Evolutionary conservation across 257 asterid genomes (phyloP).

Genomic region (Schizonepeta tenuifolia): DNA sequence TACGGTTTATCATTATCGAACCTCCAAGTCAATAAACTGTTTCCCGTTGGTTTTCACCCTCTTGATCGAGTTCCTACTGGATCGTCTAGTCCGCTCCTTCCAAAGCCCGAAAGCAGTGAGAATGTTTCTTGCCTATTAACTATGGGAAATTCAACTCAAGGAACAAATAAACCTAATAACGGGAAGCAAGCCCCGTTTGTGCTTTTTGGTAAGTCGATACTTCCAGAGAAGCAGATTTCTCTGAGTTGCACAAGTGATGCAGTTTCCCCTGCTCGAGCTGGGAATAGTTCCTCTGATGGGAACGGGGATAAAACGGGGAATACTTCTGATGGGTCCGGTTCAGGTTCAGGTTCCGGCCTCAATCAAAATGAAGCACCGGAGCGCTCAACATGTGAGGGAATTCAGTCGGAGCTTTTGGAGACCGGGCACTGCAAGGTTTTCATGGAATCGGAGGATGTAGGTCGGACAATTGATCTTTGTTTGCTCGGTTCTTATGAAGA

Average conservation of each 20-base stretch:
- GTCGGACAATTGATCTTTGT: conserved; percentile 77
- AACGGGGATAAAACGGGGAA: conserved; percentile 50
- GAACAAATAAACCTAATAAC: conserved; percentile 34
- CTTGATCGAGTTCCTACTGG: conserved; percentile 42
- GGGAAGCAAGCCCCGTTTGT: conserved; percentile 55
- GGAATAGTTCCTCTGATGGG: conserved; percentile 56
- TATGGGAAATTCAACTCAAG: conserved; percentile 56
- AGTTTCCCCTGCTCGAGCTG: conserved; percentile 44
- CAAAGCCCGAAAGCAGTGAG: conserved; percentile 40
- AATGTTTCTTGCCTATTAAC: conserved; percentile 65
- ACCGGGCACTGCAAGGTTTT: conserved; percentile 79
- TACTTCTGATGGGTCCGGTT: conserved; percentile 55
- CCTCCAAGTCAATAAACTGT: conserved; percentile 53
- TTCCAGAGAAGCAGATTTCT: conserved; percentile 67
- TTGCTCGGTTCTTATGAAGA: conserved; percentile 69
- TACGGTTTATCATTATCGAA: conserved; percentile 67
- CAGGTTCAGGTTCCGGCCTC: conserved; percentile 48
- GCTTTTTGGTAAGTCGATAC: conserved; percentile 76
- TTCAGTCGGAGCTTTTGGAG: conserved; percentile 48
- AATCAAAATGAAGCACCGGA: conserved; percentile 45
- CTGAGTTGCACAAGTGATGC: conserved; percentile 55
- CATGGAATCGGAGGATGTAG: conserved; percentile 82
- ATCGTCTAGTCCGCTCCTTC: conserved; percentile 32
- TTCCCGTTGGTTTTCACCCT: conserved; percentile 49
- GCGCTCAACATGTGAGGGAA: conserved; percentile 45